Evolutionary conservation across 192 early-diverging fungal genomes (phyloP), one percentile per base, ranked within the genome.

Genomic region (Linnemannia schmuckeri): DNA sequence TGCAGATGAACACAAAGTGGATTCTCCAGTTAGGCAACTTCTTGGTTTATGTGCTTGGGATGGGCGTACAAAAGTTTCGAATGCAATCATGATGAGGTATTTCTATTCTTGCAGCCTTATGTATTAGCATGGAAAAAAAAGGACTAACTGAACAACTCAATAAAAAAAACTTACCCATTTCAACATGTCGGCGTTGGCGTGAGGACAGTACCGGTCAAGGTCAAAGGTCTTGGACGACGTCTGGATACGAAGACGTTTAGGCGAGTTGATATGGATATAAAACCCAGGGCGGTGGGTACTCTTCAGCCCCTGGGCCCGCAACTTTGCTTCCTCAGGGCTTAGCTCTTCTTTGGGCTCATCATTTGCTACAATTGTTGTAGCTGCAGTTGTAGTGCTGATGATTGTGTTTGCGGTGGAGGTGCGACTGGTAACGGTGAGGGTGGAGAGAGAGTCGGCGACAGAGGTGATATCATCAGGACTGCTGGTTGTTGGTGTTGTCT

Each of bases 281-380:
- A 86, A 86, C 7, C 84, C 84, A 15, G 84, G 79, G 46, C 84
- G 84, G 38, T 86, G 84, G 13, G 84, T 86, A 49, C 84, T 86
- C 68, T 86, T 86, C n/a, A 86, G 38, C 5, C 84, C 84, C 18
- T 73, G 70, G 46, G 78, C 78, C 35, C 47, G 17, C 57, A 86
- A 33, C 46, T 68, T 54, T n/a, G 84, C 84, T 46, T 86, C 84
- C 44, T 86, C 84, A 7, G 78, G 75, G 40, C 75, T 77, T 9
- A 86, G 84, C 7, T 86, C 84, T 70, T 86, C 83, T 61, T 80
- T 47, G 30, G 33, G 8, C 38, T 80, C 78, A 7, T 1, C 61
- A 7, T 46, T 20, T 24, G 72, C 15, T 17, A 42, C 54, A 30
- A 46, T 27, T 40, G 30, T 35, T 69, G 20, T 72, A 37, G 54